Evolutionary conservation across 2,329 filamentous ascomycete genomes (phyloP).

Genomic region (Falciphora oryzae): DNA sequence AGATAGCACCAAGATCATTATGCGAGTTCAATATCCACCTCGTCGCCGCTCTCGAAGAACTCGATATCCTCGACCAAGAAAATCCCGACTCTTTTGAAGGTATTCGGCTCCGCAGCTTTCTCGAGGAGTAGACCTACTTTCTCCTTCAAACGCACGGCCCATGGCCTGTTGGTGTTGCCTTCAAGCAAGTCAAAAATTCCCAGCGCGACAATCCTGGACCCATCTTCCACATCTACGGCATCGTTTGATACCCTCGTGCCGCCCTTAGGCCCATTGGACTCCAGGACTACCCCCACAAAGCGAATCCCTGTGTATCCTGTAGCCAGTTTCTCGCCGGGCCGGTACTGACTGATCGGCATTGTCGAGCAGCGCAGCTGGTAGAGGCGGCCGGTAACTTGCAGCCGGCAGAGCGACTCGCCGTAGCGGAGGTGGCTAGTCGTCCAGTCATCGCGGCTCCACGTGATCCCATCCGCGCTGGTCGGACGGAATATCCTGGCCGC

Average conservation of each 20-base stretch:
- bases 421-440: neutral
- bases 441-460: neutral
- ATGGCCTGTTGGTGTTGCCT: neutral
- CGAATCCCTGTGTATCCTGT: neutral
- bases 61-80: neutral
- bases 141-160: neutral
- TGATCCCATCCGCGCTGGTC: neutral
- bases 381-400: too few relatives aligned
- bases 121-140: neutral
- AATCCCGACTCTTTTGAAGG: neutral
- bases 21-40: too few relatives aligned
- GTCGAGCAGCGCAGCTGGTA: neutral
- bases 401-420: neutral
- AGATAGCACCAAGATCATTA: too few relatives aligned
- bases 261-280: neutral
- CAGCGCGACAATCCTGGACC: neutral
- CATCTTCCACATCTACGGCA: neutral
- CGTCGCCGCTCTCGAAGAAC: too few relatives aligned
- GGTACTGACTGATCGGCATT: neutral
- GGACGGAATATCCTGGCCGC: neutral
- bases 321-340: neutral
- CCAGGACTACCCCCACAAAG: neutral
- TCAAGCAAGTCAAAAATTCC: neutral
- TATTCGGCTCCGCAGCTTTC: neutral
- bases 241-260: neutral